A percentile compares a stretch with the other conserved stretches of the same genome.
Conservation (phyloP, 2,329 filamentous ascomycete species). For the Chaetomium olivaceum region DNA sequence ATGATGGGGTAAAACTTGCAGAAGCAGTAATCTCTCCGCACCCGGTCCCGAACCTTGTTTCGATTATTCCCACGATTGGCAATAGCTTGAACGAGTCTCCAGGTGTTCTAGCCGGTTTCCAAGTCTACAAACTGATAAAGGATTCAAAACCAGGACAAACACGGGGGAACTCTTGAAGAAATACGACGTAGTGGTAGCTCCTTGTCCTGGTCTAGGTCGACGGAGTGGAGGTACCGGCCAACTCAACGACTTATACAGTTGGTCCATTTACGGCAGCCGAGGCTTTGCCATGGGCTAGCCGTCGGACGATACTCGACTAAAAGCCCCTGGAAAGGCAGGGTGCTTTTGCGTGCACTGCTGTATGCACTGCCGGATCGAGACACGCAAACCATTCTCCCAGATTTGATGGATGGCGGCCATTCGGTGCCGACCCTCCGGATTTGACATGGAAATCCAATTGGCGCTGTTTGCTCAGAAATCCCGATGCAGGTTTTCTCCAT, state of each 20-base stretch:
- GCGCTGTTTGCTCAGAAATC: neutral
- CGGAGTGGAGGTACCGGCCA: slow-evolving; percentile 5
- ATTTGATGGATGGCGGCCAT: neutral
- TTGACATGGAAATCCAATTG: slow-evolving; percentile 9
- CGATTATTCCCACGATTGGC: slow-evolving; percentile 7
- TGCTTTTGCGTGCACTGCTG: neutral
- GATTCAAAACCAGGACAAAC: slow-evolving; percentile 4
- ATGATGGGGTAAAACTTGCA: neutral
- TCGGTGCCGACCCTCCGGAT: slow-evolving; percentile 1
- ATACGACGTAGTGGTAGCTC: neutral
- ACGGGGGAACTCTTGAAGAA: slow-evolving; percentile 5
- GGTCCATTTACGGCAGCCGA: slow-evolving; percentile 26
- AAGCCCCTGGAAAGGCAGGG: neutral
- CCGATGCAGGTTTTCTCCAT: neutral
- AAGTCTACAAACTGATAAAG: neutral
- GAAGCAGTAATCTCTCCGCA: slow-evolving; percentile 10
- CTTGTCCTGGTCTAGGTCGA: slow-evolving; percentile 12
- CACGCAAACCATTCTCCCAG: neutral
- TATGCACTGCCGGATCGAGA: neutral
- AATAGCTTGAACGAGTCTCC: slow-evolving; percentile 11
- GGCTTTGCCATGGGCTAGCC: slow-evolving; percentile 11
- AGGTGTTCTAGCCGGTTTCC: neutral
- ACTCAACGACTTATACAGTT: slow-evolving; percentile 16
- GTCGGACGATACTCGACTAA: neutral
- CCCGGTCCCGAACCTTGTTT: slow-evolving; percentile 16